phyloP scores from a whole-genome alignment of 1,139 yeast genomes.

The Candida pseudoviswanathii region DNA sequence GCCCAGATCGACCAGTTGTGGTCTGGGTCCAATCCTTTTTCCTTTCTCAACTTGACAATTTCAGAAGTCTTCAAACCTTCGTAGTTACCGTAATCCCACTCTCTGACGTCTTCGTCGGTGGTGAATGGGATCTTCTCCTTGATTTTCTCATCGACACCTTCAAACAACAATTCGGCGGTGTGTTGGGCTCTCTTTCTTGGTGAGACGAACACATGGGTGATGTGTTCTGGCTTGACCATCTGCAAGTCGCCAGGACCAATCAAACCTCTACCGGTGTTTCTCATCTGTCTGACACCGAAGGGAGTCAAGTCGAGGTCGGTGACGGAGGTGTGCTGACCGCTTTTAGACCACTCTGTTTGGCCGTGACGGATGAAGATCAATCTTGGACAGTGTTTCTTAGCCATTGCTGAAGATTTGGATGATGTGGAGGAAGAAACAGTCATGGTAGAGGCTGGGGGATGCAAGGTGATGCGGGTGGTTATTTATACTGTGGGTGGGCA shows the following conservation, averaged over 20 bases:
- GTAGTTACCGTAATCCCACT: slow-evolving; percentile 96
- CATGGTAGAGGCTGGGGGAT: neutral
- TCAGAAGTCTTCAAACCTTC: slow-evolving; percentile 78
- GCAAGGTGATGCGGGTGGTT: neutral
- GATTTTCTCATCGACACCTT: slow-evolving; percentile 49
- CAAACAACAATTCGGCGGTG: slow-evolving; percentile 63
- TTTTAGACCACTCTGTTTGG: slow-evolving; percentile 93
- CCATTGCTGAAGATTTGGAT: slow-evolving; percentile 11
- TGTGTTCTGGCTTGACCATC: slow-evolving; percentile 62
- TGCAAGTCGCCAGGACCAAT: slow-evolving; percentile 56
- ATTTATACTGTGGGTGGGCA: neutral
- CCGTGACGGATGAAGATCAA: slow-evolving; percentile 83
- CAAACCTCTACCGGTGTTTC: slow-evolving; percentile 68
- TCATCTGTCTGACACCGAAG: slow-evolving; percentile 77
- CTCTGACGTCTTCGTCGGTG: slow-evolving; percentile 73
- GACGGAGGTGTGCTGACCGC: slow-evolving; percentile 86
- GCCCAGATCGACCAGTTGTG: slow-evolving; percentile 82
- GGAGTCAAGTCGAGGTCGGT: slow-evolving; percentile 81
- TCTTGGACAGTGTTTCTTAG: slow-evolving; percentile 59
- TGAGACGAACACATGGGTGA: slow-evolving; percentile 70
- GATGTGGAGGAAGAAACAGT: neutral
- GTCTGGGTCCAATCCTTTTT: slow-evolving; percentile 57
- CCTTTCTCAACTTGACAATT: slow-evolving; percentile 59
- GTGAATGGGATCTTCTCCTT: slow-evolving; percentile 44
- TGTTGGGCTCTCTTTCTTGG: slow-evolving; percentile 81